Evolutionary conservation across 176 grass and related monocot species (phyloP).

Genomic region (Hsuehochloa calcarea): DNA sequence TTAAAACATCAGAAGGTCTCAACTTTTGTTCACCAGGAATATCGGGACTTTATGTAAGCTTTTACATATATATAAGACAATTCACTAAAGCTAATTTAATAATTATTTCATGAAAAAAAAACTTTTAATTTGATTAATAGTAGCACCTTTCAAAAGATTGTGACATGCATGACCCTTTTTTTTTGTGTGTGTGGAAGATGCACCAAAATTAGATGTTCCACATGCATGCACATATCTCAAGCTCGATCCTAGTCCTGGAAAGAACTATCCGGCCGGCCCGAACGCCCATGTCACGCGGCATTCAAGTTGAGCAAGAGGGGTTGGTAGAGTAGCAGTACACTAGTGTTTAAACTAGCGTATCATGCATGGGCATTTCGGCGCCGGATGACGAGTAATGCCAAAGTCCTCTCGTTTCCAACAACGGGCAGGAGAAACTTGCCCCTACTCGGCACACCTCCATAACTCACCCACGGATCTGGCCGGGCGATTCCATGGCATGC

Average conservation of each 20-base stretch:
- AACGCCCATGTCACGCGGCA: conserved; percentile 22
- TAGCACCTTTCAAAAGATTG: not conserved
- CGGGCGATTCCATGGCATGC: not conserved
- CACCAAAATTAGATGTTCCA: not conserved
- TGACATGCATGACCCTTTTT: not conserved
- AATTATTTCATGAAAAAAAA: not conserved
- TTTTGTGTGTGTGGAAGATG: not conserved
- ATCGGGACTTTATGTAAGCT: not conserved
- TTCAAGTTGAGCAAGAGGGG: conserved; percentile 18
- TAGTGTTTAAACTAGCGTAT: not conserved
- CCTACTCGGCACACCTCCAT: conserved; percentile 24
- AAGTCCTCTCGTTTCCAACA: conserved; percentile 31
- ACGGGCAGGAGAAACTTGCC: conserved; percentile 3
- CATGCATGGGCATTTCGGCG: conserved; percentile 29
- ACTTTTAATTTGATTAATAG: not conserved
- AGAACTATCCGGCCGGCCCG: not conserved
- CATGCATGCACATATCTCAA: not conserved
- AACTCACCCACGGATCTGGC: conserved; percentile 23
- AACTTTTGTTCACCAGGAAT: not conserved
- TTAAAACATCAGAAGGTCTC: not conserved
- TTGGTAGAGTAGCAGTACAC: conserved; percentile 20
- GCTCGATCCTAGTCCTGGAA: not conserved
- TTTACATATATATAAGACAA: not conserved
- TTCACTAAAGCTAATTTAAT: not conserved
- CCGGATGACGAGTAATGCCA: conserved; percentile 42